Percentiles rank a stretch among this genome's conserved stretches.
phyloP scores from a whole-genome alignment of 2,329 filamentous ascomycete genomes.

The Nothophaeocryptopus gaeumannii region DNA sequence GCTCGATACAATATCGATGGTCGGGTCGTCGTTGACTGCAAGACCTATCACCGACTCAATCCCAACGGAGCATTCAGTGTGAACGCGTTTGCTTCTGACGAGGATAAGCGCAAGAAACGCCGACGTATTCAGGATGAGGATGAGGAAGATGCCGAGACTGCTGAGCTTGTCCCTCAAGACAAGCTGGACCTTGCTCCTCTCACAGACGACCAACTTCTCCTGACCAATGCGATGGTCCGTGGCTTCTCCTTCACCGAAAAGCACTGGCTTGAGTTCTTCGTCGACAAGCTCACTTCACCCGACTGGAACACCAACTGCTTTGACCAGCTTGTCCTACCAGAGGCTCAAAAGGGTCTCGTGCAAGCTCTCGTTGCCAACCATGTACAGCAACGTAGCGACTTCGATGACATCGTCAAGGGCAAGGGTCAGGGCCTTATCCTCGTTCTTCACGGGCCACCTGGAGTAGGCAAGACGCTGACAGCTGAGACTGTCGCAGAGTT shows the following conservation, averaged over 20 bases:
- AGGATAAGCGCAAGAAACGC: conserved; percentile 21
- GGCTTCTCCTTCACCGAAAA: conserved; percentile 38
- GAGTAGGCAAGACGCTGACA: conserved; percentile 43
- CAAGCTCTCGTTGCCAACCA: conserved; percentile 34
- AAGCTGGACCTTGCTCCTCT: conserved; percentile 25
- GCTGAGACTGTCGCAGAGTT: conserved; percentile 39
- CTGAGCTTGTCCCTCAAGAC: conserved; percentile 24
- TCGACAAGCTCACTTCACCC: conserved; percentile 33
- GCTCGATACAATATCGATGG: conserved; percentile 29
- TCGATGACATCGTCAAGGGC: conserved; percentile 34
- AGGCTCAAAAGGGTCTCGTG: conserved; percentile 34
- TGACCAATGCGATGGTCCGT: conserved; percentile 35
- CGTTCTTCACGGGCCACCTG: conserved; percentile 39
- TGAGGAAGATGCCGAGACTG: conserved; percentile 21
- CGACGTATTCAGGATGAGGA: conserved; percentile 23
- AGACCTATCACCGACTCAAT: conserved; percentile 31
- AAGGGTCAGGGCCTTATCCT: conserved; percentile 42
- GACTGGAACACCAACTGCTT: conserved; percentile 34
- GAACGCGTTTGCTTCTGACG: conserved; percentile 19
- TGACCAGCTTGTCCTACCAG: conserved; percentile 33
- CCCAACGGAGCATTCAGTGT: conserved; percentile 25
- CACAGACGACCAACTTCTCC: conserved; percentile 29
- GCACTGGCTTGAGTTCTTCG: conserved; percentile 37
- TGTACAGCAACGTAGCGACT: conserved; percentile 25
- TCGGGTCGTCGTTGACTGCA: conserved; percentile 30